phyloP scores from a whole-genome alignment of 192 early-diverging fungal species.

The Dimargaris xerosporica region DNA sequence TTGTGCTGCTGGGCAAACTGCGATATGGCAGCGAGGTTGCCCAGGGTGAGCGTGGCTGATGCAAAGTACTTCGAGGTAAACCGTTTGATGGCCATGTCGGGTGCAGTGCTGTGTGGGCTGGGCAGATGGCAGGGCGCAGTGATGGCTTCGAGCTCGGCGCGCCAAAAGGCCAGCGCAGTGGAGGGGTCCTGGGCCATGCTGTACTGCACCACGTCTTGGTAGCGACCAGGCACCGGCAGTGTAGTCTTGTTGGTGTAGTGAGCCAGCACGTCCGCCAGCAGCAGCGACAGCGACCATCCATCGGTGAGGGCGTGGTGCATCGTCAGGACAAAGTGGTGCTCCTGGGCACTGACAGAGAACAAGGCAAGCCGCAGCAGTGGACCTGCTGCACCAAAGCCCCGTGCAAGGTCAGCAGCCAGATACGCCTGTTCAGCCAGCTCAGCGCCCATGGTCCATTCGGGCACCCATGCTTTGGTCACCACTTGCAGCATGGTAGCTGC shows the following conservation, averaged over 20 bases:
- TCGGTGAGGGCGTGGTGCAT: slow-evolving; percentile 8
- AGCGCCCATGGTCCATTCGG: not conserved
- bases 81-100: not conserved
- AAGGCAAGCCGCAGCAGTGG: slow-evolving; percentile 6
- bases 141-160: not conserved
- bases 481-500: not conserved
- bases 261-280: not conserved
- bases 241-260: not conserved
- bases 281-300: not conserved
- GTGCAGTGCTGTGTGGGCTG: too few relatives aligned
- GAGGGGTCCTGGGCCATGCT: not conserved
- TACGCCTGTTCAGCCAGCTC: not conserved
- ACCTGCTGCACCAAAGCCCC: not conserved
- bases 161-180: not conserved
- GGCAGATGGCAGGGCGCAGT: too few relatives aligned
- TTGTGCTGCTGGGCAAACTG: not conserved
- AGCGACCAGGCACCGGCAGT: not conserved
- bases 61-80: not conserved
- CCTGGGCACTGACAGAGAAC: not conserved
- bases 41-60: not conserved
- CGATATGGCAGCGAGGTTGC: not conserved
- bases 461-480: not conserved
- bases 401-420: not conserved
- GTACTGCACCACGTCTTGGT: not conserved
- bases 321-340: not conserved